Evolutionary conservation across 129 eudicot genomes (phyloP).

Genomic region (Heracleum sosnowskyi): DNA sequence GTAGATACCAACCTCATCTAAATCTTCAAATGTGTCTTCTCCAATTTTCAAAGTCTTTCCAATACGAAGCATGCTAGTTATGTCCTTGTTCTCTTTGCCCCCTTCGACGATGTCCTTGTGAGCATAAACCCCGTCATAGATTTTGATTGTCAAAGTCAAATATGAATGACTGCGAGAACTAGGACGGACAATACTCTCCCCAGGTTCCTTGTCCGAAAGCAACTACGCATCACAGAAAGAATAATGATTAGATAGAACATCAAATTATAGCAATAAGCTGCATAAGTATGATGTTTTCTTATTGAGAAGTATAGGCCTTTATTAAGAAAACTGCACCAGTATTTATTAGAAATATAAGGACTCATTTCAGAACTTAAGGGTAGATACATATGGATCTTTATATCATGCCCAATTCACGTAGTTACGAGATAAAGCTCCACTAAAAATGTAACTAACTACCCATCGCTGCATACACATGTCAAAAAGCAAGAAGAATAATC

Average conservation of each 20-base stretch:
- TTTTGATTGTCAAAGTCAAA: conserved; percentile 72
- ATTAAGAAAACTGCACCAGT: background rate
- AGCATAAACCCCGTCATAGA: conserved; percentile 78
- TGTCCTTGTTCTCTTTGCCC: conserved; percentile 80
- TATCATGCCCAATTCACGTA: background rate
- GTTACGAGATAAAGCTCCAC: background rate
- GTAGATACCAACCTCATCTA: conserved; percentile 60
- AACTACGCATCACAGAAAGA: conserved; percentile 30
- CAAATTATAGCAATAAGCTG: background rate
- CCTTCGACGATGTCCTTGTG: conserved; percentile 87
- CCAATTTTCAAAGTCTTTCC: conserved; percentile 82
- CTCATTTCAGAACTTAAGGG: background rate
- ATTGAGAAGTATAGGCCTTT: background rate
- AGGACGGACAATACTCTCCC: conserved; percentile 80
- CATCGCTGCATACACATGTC: background rate
- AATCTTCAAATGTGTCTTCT: conserved; percentile 70
- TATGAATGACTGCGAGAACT: conserved; percentile 82
- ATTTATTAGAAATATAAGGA: background rate
- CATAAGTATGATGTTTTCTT: background rate
- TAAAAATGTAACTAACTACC: background rate
- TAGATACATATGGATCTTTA: background rate
- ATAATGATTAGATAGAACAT: conserved; percentile 12
- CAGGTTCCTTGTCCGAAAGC: conserved; percentile 68
- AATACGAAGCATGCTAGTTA: conserved; percentile 76
- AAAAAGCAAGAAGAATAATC: background rate